Conservation (phyloP, 2,329 filamentous ascomycete species). For the Colletotrichum higginsianum region DNA sequence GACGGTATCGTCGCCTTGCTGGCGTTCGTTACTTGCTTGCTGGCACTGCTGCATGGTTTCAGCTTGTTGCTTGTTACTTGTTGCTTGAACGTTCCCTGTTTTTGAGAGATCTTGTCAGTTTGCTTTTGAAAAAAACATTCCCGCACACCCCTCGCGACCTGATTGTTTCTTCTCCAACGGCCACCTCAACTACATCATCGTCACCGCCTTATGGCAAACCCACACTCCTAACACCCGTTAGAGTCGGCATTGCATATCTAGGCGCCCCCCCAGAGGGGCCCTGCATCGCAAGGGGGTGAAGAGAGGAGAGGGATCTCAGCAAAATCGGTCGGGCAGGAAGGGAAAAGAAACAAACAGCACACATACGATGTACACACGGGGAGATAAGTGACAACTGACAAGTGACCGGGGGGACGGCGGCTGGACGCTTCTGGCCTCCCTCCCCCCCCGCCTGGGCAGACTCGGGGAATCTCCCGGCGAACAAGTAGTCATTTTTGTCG, state of each 20-base stretch:
- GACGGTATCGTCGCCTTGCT: not conserved
- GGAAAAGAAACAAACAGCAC: not conserved
- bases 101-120: not conserved
- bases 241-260: conserved; percentile 10
- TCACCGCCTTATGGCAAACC: conserved; percentile 23
- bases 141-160: not conserved
- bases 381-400: conserved; percentile 9
- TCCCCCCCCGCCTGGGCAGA: not conserved
- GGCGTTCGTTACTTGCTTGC: not conserved
- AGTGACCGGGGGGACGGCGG: not conserved
- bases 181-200: conserved; percentile 10
- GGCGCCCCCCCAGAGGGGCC: not conserved
- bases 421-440: not conserved
- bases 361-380: not conserved
- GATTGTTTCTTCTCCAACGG: not conserved
- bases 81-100: too few relatives aligned
- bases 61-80: conserved; percentile 1
- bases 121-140: not conserved
- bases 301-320: not conserved
- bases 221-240: not conserved
- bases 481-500: conserved; percentile 4
- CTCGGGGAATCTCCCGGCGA: conserved; percentile 17
- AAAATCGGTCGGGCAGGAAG: conserved; percentile 15
- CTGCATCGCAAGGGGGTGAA: not conserved
- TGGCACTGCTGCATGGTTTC: too few relatives aligned